Evolutionary conservation across 768 basidiomycete species (phyloP).

Genomic region (Suillus subaureus): DNA sequence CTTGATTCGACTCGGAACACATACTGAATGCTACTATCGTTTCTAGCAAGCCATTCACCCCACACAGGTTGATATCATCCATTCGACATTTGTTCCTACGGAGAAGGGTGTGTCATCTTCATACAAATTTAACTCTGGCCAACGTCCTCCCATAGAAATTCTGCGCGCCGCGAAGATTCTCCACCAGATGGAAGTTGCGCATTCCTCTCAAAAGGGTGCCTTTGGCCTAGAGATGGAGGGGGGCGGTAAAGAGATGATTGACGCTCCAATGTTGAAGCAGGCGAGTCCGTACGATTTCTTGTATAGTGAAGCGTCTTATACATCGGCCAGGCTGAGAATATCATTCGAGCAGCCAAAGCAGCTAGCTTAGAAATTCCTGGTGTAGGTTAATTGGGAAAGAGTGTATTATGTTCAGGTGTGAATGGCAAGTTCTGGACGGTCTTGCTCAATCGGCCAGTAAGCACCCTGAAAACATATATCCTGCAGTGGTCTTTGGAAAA

Average conservation of each 20-base stretch:
- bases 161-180: slow-evolving; percentile 74
- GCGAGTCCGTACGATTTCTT: slow-evolving; percentile 33
- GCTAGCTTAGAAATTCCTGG: slow-evolving; percentile 58
- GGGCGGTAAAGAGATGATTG: slow-evolving; percentile 78
- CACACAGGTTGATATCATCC: slow-evolving; percentile 74
- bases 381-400: slow-evolving; percentile 26
- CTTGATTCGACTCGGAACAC: slow-evolving; percentile 9
- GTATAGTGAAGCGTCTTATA: not conserved
- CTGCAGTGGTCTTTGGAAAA: not conserved
- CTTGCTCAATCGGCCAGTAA: not conserved
- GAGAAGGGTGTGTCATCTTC: slow-evolving; percentile 50
- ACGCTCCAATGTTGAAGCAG: slow-evolving; percentile 90
- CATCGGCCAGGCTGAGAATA: slow-evolving; percentile 47
- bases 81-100: slow-evolving; percentile 78
- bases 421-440: too few species aligned
- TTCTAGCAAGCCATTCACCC: slow-evolving; percentile 94
- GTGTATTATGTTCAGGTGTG: not conserved
- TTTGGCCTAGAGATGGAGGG: slow-evolving; percentile 66
- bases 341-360: slow-evolving; percentile 51
- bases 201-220: slow-evolving; percentile 60
- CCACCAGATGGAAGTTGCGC: slow-evolving; percentile 60
- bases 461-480: not conserved
- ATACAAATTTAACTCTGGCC: not conserved
- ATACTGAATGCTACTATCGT: slow-evolving; percentile 2
- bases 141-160: slow-evolving; percentile 54